phyloP scores from a whole-genome alignment of 495 filamentous ascomycete species.

The Pyrenopolyporus hunteri region DNA sequence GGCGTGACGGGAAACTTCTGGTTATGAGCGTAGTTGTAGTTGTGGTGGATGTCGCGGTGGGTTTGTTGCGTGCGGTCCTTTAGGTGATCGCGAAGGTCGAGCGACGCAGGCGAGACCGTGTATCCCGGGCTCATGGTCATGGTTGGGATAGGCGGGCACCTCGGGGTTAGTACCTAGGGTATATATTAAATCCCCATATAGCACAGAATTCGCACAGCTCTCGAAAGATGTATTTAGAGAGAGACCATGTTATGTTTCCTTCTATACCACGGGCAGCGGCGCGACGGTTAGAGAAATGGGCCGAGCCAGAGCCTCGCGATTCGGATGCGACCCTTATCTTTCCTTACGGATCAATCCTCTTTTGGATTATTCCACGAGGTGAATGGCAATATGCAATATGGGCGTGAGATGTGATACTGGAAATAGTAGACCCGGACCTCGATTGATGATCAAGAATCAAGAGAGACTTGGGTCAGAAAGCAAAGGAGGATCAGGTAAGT shows the following conservation, averaged over 20 bases:
- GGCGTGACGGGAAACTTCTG: conserved; percentile 36
- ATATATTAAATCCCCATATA: conserved; percentile 33
- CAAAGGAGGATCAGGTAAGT: conserved; percentile 19
- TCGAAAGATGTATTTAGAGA: conserved; percentile 17
- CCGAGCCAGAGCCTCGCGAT: conserved; percentile 30
- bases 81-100: conserved; percentile 37
- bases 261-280: conserved; percentile 5
- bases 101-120: conserved; percentile 44
- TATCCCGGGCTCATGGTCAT: conserved; percentile 43
- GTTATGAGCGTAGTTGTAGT: conserved; percentile 29
- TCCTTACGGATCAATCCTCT: conserved; percentile 10
- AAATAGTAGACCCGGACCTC: conserved; percentile 5
- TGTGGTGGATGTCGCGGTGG: conserved; percentile 23
- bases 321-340: conserved; percentile 20
- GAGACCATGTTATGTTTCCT: conserved; percentile 40
- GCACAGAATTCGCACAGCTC: conserved; percentile 28
- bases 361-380: conserved; percentile 10
- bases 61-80: conserved; percentile 36
- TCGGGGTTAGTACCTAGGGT: conserved; percentile 27
- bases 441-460: conserved; percentile 28
- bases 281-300: conserved; percentile 10
- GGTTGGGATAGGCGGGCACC: conserved; percentile 25
- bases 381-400: background rate
- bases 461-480: conserved; percentile 22
- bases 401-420: conserved; percentile 1